Percentiles rank a stretch among this genome's conserved stretches.
Evolutionary conservation across 805 yeast species (phyloP).

Genomic region (Vanderwaltozyma verrucispora): DNA sequence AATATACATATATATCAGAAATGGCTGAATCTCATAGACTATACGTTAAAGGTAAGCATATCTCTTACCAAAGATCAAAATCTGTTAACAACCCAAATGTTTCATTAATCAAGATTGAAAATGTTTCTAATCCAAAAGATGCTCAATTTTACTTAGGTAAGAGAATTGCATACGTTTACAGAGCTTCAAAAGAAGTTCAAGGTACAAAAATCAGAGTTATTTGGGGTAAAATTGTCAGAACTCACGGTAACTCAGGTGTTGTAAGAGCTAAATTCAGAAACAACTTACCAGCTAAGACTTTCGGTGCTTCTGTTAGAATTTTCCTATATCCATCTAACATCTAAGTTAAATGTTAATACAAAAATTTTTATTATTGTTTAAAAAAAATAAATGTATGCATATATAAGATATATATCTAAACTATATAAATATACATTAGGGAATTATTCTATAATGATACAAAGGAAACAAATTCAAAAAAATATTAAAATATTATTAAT

Average conservation of each 20-base stretch:
- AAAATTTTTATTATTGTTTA: no score
- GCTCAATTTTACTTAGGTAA: conserved; percentile 99
- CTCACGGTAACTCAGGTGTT: conserved; percentile 97
- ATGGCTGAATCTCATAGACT: conserved; percentile 98
- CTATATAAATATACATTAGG: background rate
- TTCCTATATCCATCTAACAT: conserved; percentile 99
- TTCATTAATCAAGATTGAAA: conserved; percentile 94
- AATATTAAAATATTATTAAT: background rate
- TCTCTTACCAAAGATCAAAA: conserved; percentile 99
- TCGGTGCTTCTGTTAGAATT: conserved; percentile 99
- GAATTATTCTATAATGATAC: background rate
- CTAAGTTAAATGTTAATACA: no score
- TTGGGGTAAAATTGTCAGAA: conserved; percentile 99
- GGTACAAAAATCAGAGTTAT: conserved; percentile 98
- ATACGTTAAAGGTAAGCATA: conserved; percentile 99
- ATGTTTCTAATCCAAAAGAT: conserved; percentile 82
- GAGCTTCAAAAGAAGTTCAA: conserved; percentile 94
- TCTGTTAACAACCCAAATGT: conserved; percentile 95
- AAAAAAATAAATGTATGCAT: no score
- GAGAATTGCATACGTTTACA: conserved; percentile 98
- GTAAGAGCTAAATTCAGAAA: conserved; percentile 98
- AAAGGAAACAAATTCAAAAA: no score
- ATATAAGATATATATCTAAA: no score
- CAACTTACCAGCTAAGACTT: conserved; percentile 98
- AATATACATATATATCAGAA: conserved; percentile 23